These are phyloP conservation scores for Dendrobium chrysotoxum DNA, from an alignment of 106 monocot species.

Conservation along the genomic window DNA sequence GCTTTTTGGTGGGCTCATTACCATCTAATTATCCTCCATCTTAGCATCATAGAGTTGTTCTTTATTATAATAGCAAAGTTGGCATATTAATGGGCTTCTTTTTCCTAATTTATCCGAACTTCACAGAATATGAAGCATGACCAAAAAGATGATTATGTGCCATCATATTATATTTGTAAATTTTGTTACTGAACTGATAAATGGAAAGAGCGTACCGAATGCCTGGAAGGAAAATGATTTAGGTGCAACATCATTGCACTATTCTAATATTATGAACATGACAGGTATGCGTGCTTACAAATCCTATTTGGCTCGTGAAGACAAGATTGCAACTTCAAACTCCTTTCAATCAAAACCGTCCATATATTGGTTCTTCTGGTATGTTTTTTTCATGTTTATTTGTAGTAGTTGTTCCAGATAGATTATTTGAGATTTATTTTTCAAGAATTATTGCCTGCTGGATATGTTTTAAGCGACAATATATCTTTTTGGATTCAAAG, in stretches of 20 bases:
- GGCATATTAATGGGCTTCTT: neutral
- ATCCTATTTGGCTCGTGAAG: slow-evolving; percentile 98
- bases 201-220: neutral
- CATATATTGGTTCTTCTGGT: slow-evolving; percentile 84
- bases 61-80: too few relatives aligned
- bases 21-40: neutral
- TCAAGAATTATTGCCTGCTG: neutral
- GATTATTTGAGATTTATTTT: neutral
- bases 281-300: slow-evolving; percentile 87
- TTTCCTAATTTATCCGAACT: neutral
- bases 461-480: neutral
- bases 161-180: neutral
- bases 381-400: slow-evolving; percentile 6
- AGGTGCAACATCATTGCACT: neutral
- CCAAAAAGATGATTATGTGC: neutral
- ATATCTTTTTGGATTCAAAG: too few relatives aligned
- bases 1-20: neutral
- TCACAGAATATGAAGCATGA: neutral
- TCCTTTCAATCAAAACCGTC: slow-evolving; percentile 35
- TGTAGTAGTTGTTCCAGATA: neutral
- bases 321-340: slow-evolving; percentile 94
- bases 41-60: neutral
- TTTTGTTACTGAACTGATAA: neutral
- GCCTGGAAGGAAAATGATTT: neutral
- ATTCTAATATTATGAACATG: slow-evolving; percentile 7